A percentile compares a stretch with the other conserved stretches of the same genome.
Conservation (phyloP, 495 filamentous ascomycete genomes). For the Talaromyces nanjingensis region DNA sequence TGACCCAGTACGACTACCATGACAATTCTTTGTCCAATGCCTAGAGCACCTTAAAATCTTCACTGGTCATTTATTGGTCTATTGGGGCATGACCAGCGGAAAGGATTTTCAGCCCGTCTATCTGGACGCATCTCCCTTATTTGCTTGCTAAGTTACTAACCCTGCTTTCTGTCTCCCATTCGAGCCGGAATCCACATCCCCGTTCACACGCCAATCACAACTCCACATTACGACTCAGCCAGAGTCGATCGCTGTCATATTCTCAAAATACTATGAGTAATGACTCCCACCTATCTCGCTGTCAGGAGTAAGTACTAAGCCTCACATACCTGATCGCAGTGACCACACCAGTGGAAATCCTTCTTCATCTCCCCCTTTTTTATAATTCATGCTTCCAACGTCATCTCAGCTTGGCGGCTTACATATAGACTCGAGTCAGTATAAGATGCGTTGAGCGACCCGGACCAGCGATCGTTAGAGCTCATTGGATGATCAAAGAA, state of each 20-base stretch:
- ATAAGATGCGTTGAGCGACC: not conserved
- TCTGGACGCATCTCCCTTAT: not conserved
- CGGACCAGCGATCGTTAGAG: not conserved
- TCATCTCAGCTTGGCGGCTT: not conserved
- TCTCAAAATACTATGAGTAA: not conserved
- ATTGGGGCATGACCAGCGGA: not conserved
- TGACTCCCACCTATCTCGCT: not conserved
- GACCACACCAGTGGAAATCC: not conserved
- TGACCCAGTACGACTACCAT: not conserved
- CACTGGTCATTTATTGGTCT: not conserved
- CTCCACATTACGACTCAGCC: not conserved
- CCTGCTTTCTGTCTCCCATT: not conserved
- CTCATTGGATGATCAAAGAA: not conserved
- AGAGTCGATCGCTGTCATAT: constrained; percentile 5
- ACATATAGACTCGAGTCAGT: not conserved
- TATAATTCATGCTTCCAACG: not conserved
- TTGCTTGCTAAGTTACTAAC: not conserved
- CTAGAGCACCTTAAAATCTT: not conserved
- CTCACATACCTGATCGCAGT: not conserved
- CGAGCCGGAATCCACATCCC: not conserved
- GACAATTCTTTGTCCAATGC: not conserved
- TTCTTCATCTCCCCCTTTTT: not conserved
- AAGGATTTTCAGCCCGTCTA: not conserved
- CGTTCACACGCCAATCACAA: constrained; percentile 4
- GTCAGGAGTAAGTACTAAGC: not conserved